phyloP scores from a whole-genome alignment of 2,329 filamentous ascomycete genomes.

The Calonectria leucothoes region DNA sequence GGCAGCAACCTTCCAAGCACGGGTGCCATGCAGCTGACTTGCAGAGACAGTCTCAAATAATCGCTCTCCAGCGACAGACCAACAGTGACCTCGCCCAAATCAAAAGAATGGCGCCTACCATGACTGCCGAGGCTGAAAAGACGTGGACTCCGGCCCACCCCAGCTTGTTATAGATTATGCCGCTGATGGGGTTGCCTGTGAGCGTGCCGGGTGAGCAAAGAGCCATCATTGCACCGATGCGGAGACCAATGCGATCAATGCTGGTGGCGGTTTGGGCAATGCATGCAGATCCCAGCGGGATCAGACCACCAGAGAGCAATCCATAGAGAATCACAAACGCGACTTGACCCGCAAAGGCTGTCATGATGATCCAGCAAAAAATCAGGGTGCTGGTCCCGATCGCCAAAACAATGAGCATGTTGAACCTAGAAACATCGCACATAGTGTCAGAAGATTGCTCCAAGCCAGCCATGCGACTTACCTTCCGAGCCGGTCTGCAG shows the following conservation, averaged over 20 bases:
- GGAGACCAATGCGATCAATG: constrained; percentile 44
- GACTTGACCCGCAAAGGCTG: constrained; percentile 26
- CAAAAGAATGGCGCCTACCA: background rate
- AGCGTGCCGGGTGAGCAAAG: constrained; percentile 42
- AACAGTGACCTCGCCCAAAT: background rate
- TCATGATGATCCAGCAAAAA: constrained; percentile 45
- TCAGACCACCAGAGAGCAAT: constrained; percentile 46
- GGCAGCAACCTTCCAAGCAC: too few species aligned
- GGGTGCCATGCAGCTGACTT: background rate
- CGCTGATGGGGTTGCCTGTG: constrained; percentile 37
- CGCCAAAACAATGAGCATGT: constrained; percentile 48
- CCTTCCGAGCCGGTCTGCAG: constrained; percentile 63
- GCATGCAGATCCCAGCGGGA: constrained; percentile 48
- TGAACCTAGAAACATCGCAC: constrained; percentile 48
- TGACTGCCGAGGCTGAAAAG: background rate
- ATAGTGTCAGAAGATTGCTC: background rate
- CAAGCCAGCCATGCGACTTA: constrained; percentile 8
- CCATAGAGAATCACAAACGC: constrained; percentile 44
- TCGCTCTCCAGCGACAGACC: background rate
- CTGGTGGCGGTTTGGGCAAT: constrained; percentile 45
- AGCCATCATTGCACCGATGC: constrained; percentile 48
- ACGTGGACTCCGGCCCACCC: background rate
- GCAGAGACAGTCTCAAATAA: background rate
- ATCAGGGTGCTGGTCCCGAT: constrained; percentile 41
- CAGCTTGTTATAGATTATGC: background rate